Conservation (phyloP, 1,284 basidiomycete genomes). For the Fomitopsis betulina region DNA sequence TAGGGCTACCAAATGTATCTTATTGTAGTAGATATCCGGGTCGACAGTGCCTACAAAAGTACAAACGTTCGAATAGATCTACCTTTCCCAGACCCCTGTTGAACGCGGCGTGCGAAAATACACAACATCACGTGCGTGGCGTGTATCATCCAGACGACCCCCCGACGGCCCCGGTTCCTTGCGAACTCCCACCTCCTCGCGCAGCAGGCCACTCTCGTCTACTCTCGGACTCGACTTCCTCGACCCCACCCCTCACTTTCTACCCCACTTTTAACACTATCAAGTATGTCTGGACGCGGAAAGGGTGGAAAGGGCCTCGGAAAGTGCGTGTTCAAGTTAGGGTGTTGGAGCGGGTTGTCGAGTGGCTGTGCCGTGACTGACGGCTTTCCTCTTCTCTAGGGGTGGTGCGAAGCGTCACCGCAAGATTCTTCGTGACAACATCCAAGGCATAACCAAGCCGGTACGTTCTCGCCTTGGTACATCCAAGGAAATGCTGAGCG, state of each 20-base stretch:
- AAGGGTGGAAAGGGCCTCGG: slow-evolving; percentile 50
- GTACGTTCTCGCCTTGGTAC: slow-evolving; percentile 19
- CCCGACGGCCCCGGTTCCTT: not conserved
- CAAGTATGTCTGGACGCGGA: slow-evolving; percentile 58
- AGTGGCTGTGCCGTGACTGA: not conserved
- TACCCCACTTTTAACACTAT: slow-evolving; percentile 5
- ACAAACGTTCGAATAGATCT: no score
- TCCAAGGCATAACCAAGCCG: slow-evolving; percentile 61
- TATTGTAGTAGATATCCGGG: no score
- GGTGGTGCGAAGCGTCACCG: slow-evolving; percentile 57
- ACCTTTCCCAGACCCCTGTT: not conserved
- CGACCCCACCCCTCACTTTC: not conserved
- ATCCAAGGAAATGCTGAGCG: not conserved
- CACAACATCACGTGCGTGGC: not conserved
- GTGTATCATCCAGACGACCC: not conserved
- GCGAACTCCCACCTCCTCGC: not conserved
- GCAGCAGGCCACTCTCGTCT: not conserved
- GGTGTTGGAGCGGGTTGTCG: not conserved
- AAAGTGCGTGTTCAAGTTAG: slow-evolving; percentile 15
- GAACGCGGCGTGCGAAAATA: not conserved
- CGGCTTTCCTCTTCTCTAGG: slow-evolving; percentile 17
- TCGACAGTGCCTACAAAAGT: no score
- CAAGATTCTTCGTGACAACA: slow-evolving; percentile 66
- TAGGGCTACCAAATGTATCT: no score
- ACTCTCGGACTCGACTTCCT: not conserved